Percentiles rank a stretch among this genome's conserved stretches.
Conservation (phyloP, 2,329 filamentous ascomycete genomes). For the Alternaria sp. region DNA sequence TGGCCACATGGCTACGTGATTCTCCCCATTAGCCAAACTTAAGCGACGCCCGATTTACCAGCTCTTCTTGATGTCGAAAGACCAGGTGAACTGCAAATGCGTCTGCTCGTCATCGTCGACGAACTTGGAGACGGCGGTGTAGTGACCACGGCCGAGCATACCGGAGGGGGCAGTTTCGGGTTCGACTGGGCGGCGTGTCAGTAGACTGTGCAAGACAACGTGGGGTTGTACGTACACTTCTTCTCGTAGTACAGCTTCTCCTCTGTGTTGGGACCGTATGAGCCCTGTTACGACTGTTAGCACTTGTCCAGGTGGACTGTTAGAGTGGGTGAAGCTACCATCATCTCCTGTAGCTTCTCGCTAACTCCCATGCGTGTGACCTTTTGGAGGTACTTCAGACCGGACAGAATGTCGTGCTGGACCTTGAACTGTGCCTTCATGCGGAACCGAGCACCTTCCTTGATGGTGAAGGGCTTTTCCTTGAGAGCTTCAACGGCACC, state of each 20-base stretch:
- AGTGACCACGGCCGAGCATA: slow-evolving; percentile 88
- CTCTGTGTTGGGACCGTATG: slow-evolving; percentile 90
- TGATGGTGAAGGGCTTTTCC: slow-evolving; percentile 94
- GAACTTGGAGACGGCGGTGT: slow-evolving; percentile 88
- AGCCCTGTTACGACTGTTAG: slow-evolving; percentile 68
- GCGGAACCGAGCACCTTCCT: slow-evolving; percentile 91
- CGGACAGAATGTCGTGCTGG: slow-evolving; percentile 94
- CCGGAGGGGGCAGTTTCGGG: slow-evolving; percentile 91
- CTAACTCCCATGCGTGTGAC: slow-evolving; percentile 89
- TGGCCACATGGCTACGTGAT: slow-evolving; percentile 20
- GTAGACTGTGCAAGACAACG: slow-evolving; percentile 5
- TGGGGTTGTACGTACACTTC: slow-evolving; percentile 72
- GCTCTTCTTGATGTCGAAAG: slow-evolving; percentile 95
- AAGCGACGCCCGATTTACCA: slow-evolving; percentile 66
- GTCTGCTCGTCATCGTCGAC: slow-evolving; percentile 93
- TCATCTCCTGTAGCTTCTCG: slow-evolving; percentile 97
- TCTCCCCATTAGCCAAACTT: slow-evolving; percentile 3
- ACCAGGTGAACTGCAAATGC: slow-evolving; percentile 94
- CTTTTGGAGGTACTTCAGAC: slow-evolving; percentile 93
- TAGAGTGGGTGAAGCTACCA: slow-evolving; percentile 66
- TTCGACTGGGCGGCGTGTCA: slow-evolving; percentile 67
- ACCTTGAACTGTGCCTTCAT: slow-evolving; percentile 96
- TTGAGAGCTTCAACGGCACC: slow-evolving; percentile 81
- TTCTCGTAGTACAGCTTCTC: slow-evolving; percentile 87
- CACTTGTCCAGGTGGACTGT: neutral